phyloP scores from a whole-genome alignment of 2,329 filamentous ascomycete genomes.

The Exserohilum turcica region DNA sequence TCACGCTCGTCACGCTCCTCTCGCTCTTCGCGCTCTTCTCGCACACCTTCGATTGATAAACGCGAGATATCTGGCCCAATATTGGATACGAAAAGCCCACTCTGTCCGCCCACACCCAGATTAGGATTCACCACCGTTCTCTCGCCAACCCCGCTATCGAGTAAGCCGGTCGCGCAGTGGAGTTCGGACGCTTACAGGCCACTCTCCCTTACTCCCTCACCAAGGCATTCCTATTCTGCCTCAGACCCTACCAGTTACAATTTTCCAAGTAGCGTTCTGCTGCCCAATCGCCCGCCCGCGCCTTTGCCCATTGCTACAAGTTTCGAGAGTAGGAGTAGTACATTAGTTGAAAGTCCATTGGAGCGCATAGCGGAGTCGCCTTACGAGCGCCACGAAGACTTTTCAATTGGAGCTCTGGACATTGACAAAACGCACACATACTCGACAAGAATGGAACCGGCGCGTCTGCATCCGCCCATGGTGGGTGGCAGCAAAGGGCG shows the following conservation, averaged over 20 bases:
- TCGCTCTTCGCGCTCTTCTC: slow-evolving; percentile 19
- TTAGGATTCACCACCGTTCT: slow-evolving; percentile 1
- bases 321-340: slow-evolving; percentile 20
- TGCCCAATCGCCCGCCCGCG: slow-evolving; percentile 16
- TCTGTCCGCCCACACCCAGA: slow-evolving; percentile 21
- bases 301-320: slow-evolving; percentile 18
- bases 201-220: neutral
- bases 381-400: slow-evolving; percentile 10
- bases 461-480: slow-evolving; percentile 36
- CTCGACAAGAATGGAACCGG: slow-evolving; percentile 36
- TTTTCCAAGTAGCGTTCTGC: slow-evolving; percentile 15
- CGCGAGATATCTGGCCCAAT: slow-evolving; percentile 35
- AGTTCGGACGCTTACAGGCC: slow-evolving; percentile 11
- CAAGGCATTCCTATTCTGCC: slow-evolving; percentile 23
- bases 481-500: slow-evolving; percentile 58
- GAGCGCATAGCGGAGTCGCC: slow-evolving; percentile 35
- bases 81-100: slow-evolving; percentile 19
- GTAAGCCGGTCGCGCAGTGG: slow-evolving; percentile 16
- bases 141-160: slow-evolving; percentile 2
- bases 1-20: slow-evolving; percentile 18
- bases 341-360: slow-evolving; percentile 24
- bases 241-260: slow-evolving; percentile 31
- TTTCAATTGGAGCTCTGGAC: neutral
- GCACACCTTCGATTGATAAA: slow-evolving; percentile 27
- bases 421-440: slow-evolving; percentile 9